These are phyloP conservation scores for Starmerella potacharoeniae DNA, from an alignment of 805 yeast species.

Conservation along the genomic window DNA sequence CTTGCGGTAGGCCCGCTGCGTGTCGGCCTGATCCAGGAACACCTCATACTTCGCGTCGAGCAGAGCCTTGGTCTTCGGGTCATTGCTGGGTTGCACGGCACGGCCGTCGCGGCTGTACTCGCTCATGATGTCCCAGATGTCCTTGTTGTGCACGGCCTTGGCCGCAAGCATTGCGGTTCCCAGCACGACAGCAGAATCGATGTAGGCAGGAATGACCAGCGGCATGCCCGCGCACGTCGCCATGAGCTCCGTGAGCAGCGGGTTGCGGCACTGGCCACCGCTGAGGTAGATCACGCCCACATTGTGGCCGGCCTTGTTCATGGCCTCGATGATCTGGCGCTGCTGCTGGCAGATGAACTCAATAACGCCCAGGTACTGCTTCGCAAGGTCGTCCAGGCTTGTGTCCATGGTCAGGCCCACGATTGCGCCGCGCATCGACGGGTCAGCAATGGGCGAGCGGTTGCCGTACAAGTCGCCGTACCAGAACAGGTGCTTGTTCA, in stretches of 20 bases:
- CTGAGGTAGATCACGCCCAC: constrained; percentile 72
- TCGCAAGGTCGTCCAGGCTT: constrained; percentile 71
- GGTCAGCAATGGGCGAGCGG: constrained; percentile 95
- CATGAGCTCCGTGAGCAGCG: constrained; percentile 72
- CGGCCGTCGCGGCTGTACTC: constrained; percentile 73
- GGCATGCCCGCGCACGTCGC: constrained; percentile 92
- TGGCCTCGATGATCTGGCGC: constrained; percentile 79
- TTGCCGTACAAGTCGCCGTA: constrained; percentile 97
- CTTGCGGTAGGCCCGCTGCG: constrained; percentile 66
- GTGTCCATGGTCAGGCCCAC: constrained; percentile 89
- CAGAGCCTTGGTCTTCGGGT: constrained; percentile 34
- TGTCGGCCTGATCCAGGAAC: constrained; percentile 74
- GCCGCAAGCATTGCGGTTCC: constrained; percentile 95
- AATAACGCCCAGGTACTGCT: constrained; percentile 83
- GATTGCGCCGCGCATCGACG: constrained; percentile 80
- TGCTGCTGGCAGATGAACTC: constrained; percentile 98
- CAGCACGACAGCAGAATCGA: constrained; percentile 93
- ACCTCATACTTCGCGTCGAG: constrained; percentile 71
- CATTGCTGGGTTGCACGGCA: constrained; percentile 70
- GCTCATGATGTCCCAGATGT: constrained; percentile 78
- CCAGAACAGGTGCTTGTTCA: constrained; percentile 77
- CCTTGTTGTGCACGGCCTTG: constrained; percentile 56
- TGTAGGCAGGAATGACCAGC: constrained; percentile 82
- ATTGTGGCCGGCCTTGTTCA: constrained; percentile 69
- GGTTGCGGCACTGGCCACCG: constrained; percentile 95